These are phyloP conservation scores for Candida alai DNA, from an alignment of 805 yeast genomes.

Conservation along the genomic window DNA sequence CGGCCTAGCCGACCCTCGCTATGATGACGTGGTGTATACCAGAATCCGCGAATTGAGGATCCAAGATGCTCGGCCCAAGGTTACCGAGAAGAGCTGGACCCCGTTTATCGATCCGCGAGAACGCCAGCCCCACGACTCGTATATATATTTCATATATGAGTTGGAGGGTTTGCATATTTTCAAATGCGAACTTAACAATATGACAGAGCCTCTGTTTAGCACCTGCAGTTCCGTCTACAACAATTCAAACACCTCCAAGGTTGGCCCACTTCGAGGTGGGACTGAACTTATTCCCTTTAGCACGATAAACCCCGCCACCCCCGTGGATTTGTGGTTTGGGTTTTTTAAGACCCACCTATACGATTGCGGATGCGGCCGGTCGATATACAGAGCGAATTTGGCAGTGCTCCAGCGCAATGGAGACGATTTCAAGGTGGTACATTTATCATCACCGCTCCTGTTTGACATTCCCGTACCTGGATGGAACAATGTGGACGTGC, in stretches of 20 bases:
- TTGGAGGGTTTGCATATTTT: slow-evolving; percentile 27
- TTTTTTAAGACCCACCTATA: slow-evolving; percentile 38
- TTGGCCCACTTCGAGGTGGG: slow-evolving; percentile 36
- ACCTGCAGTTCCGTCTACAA: slow-evolving; percentile 6
- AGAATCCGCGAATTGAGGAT: slow-evolving; percentile 20
- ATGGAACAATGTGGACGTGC: slow-evolving; percentile 20
- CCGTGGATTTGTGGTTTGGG: slow-evolving; percentile 34
- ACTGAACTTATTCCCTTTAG: slow-evolving; percentile 26
- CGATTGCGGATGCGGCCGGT: slow-evolving; percentile 35
- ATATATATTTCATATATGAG: slow-evolving; percentile 29
- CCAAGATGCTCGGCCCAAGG: slow-evolving; percentile 3
- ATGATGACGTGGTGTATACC: slow-evolving; percentile 15
- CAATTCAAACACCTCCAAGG: slow-evolving; percentile 9
- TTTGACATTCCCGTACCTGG: slow-evolving; percentile 29
- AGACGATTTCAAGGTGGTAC: slow-evolving; percentile 21
- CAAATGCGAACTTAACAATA: slow-evolving; percentile 19
- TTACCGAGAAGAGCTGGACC: slow-evolving; percentile 36
- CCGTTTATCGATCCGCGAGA: slow-evolving; percentile 28
- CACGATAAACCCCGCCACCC: slow-evolving; percentile 15
- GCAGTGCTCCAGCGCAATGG: slow-evolving; percentile 21
- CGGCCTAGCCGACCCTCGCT: slow-evolving; percentile 12
- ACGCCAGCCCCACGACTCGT: slow-evolving; percentile 18
- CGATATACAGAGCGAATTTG: slow-evolving; percentile 37
- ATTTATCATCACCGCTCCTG: slow-evolving; percentile 28
- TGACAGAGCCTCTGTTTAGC: slow-evolving; percentile 7